phyloP scores from a whole-genome alignment of 495 filamentous ascomycete genomes.

The Evernia prunastri region DNA sequence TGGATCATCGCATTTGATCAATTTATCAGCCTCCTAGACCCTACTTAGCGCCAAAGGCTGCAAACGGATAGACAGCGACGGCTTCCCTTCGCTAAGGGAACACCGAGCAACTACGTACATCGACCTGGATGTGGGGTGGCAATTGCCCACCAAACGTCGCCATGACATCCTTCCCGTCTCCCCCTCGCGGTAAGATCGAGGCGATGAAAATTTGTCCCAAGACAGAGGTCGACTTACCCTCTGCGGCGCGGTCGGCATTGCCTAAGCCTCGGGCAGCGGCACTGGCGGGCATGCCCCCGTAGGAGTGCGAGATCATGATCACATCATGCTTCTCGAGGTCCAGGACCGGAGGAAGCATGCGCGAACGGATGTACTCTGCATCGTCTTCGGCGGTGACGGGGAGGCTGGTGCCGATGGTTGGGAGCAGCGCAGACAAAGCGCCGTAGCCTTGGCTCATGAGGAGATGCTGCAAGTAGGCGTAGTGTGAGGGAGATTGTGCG shows the following conservation, averaged over 20 bases:
- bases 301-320: slow-evolving; percentile 45
- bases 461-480: slow-evolving; percentile 21
- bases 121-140: slow-evolving; percentile 20
- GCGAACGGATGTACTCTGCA: slow-evolving; percentile 19
- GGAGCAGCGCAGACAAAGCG: slow-evolving; percentile 15
- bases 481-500: slow-evolving; percentile 24
- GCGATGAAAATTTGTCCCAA: slow-evolving; percentile 18
- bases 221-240: slow-evolving; percentile 28
- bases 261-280: slow-evolving; percentile 42
- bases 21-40: slow-evolving; percentile 16
- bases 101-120: slow-evolving; percentile 15
- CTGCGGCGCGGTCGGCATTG: slow-evolving; percentile 32
- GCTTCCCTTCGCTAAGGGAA: background rate
- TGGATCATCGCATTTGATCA: slow-evolving; percentile 22
- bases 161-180: slow-evolving; percentile 22
- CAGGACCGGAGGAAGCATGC: slow-evolving; percentile 25
- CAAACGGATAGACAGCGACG: background rate
- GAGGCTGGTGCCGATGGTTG: slow-evolving; percentile 2
- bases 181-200: slow-evolving; percentile 16
- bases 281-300: slow-evolving; percentile 43
- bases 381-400: slow-evolving; percentile 17
- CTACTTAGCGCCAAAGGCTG: slow-evolving; percentile 5
- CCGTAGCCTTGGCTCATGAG: slow-evolving; percentile 20
- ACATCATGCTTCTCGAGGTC: slow-evolving; percentile 38
- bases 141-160: slow-evolving; percentile 20